These are phyloP conservation scores for Pisolithus orientalis DNA, from an alignment of 768 basidiomycete genomes.

Conservation along the genomic window DNA sequence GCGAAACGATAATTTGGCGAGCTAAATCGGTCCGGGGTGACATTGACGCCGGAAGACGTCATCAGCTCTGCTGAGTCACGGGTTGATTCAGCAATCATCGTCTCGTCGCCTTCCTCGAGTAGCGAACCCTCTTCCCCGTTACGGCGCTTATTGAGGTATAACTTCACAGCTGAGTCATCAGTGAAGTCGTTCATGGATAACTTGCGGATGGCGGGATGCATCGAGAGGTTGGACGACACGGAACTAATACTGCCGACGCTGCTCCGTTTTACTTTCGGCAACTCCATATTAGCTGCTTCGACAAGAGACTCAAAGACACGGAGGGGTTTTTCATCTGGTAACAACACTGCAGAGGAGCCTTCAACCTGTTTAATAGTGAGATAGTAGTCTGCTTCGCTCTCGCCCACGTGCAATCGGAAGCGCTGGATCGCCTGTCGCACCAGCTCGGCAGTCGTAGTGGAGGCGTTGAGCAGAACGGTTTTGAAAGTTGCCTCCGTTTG, in stretches of 20 bases:
- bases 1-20: slow-evolving; percentile 84
- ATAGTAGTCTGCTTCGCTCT: slow-evolving; percentile 63
- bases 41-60: slow-evolving; percentile 31
- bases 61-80: slow-evolving; percentile 25
- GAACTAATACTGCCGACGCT: slow-evolving; percentile 93
- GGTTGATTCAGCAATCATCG: slow-evolving; percentile 32
- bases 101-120: slow-evolving; percentile 41
- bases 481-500: slow-evolving; percentile 98
- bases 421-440: slow-evolving; percentile 91
- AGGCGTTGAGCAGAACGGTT: slow-evolving; percentile 86
- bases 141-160: slow-evolving; percentile 77
- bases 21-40: slow-evolving; percentile 66
- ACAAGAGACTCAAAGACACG: slow-evolving; percentile 82
- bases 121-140: slow-evolving; percentile 40
- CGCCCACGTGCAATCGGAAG: slow-evolving; percentile 68
- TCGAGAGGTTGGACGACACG: slow-evolving; percentile 84
- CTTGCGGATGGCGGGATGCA: slow-evolving; percentile 93
- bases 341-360: slow-evolving; percentile 71
- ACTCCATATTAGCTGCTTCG: slow-evolving; percentile 62
- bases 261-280: slow-evolving; percentile 87
- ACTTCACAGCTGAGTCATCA: slow-evolving; percentile 94
- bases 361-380: slow-evolving; percentile 92
- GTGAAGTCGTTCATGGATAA: slow-evolving; percentile 96
- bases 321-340: slow-evolving; percentile 75
- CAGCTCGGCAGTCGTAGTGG: slow-evolving; percentile 79